Conservation (phyloP, 2,329 filamentous ascomycete species). For the Talaromyces pinophilus region DNA sequence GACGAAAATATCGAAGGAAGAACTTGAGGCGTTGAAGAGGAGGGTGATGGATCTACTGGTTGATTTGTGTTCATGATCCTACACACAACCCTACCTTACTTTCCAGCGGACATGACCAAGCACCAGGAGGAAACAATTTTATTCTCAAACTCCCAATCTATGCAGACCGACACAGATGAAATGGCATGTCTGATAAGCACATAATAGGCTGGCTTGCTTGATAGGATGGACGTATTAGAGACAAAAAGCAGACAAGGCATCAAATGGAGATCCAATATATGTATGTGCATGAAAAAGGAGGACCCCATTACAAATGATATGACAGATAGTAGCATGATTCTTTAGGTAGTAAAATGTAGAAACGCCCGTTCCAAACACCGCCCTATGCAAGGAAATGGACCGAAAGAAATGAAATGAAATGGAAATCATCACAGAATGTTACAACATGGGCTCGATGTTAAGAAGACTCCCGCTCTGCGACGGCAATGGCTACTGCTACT, state of each 20-base stretch:
- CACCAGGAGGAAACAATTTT: background rate
- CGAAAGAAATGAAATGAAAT: slow-evolving; percentile 12
- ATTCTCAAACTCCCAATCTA: slow-evolving; percentile 13
- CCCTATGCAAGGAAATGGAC: slow-evolving; percentile 22
- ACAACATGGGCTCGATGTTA: background rate
- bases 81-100: too few species aligned
- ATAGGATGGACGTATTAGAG: slow-evolving; percentile 7
- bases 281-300: slow-evolving; percentile 17
- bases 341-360: background rate
- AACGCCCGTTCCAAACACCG: slow-evolving; percentile 19
- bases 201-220: slow-evolving; percentile 3
- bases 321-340: slow-evolving; percentile 3
- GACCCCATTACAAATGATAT: slow-evolving; percentile 14
- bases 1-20: slow-evolving; percentile 38
- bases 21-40: slow-evolving; percentile 48
- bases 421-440: slow-evolving; percentile 17
- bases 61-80: slow-evolving; percentile 47
- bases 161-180: slow-evolving; percentile 1
- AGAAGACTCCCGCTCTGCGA: slow-evolving; percentile 31
- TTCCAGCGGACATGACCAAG: background rate
- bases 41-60: slow-evolving; percentile 54
- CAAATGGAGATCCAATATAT: slow-evolving; percentile 10
- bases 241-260: slow-evolving; percentile 15
- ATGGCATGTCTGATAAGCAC: slow-evolving; percentile 19
- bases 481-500: slow-evolving; percentile 49